Evolutionary conservation across 1,139 yeast species (phyloP).

Genomic region (Yamadazyma sp.): DNA sequence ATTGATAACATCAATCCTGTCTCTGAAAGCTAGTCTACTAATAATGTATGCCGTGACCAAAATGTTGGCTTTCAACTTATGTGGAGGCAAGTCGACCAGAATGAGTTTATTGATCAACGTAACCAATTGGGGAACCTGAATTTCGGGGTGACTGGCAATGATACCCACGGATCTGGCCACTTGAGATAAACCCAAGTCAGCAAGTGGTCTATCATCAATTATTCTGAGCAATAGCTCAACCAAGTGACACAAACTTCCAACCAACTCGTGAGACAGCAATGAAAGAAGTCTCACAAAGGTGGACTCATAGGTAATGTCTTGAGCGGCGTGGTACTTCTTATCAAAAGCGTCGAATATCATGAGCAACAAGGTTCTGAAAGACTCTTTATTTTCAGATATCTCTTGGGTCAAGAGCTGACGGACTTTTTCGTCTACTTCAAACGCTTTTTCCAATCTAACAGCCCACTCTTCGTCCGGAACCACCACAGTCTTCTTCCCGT

Average conservation of each 20-base stretch:
- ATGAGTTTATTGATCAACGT: conserved; percentile 13
- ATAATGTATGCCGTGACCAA: conserved; percentile 47
- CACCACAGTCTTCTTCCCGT: conserved; percentile 53
- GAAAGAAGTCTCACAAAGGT: conserved; percentile 35
- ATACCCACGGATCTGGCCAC: conserved; percentile 56
- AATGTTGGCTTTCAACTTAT: conserved; percentile 25
- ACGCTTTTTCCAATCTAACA: conserved; percentile 66
- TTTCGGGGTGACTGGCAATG: conserved; percentile 47
- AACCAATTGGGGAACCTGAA: conserved; percentile 12
- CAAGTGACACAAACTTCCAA: conserved; percentile 22
- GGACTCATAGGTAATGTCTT: conserved; percentile 25
- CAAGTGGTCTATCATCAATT: conserved; percentile 22
- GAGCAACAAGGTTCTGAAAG: conserved; percentile 20
- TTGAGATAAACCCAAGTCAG: conserved; percentile 36
- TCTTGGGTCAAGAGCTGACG: conserved; percentile 33
- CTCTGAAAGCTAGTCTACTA: conserved; percentile 50
- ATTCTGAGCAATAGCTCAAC: conserved; percentile 23
- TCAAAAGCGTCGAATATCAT: conserved; percentile 30
- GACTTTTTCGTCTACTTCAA: conserved; percentile 61
- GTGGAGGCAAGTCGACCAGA: conserved; percentile 14
- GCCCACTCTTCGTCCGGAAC: conserved; percentile 77
- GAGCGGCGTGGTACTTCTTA: conserved; percentile 21
- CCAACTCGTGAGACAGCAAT: conserved; percentile 31
- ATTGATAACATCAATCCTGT: conserved; percentile 26
- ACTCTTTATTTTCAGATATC: conserved; percentile 15